These are phyloP conservation scores for Primulina huaijiensis DNA, from an alignment of 257 asterid genomes.

Conservation along the genomic window DNA sequence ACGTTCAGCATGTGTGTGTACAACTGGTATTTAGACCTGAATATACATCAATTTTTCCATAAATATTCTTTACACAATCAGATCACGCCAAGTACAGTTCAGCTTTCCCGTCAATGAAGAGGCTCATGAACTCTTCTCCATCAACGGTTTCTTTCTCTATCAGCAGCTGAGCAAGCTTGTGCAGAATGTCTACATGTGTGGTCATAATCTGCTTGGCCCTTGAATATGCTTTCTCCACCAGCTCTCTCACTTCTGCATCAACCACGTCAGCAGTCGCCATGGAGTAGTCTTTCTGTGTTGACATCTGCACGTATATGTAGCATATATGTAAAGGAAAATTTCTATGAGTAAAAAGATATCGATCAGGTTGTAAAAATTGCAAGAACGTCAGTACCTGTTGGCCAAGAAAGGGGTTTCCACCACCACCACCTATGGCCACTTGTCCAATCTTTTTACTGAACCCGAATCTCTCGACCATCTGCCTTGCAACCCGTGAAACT, in stretches of 20 bases:
- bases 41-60: constrained; percentile 26
- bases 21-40: constrained; percentile 13
- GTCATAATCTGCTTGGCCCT: constrained; percentile 68
- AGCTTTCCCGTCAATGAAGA: constrained; percentile 90
- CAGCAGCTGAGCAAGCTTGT: constrained; percentile 83
- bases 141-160: constrained; percentile 94
- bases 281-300: constrained; percentile 81
- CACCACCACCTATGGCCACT: constrained; percentile 86
- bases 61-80: constrained; percentile 27
- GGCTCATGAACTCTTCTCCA: constrained; percentile 99
- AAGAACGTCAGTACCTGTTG: constrained; percentile 53
- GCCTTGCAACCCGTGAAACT: constrained; percentile 95
- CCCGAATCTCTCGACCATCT: constrained; percentile 97
- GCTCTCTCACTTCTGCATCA: constrained; percentile 84
- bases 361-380: background rate
- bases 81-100: constrained; percentile 63
- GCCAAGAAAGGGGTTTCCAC: constrained; percentile 94
- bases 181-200: constrained; percentile 73
- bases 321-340: background rate
- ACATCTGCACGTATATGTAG: constrained; percentile 40
- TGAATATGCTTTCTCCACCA: constrained; percentile 70
- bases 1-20: constrained; percentile 4
- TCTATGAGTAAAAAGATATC: background rate
- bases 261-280: constrained; percentile 97
- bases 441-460: constrained; percentile 97